Evolutionary conservation across 2,329 filamentous ascomycete genomes (phyloP), one percentile per base, ranked within the genome.

Genomic region (Ophiostoma piceae): DNA sequence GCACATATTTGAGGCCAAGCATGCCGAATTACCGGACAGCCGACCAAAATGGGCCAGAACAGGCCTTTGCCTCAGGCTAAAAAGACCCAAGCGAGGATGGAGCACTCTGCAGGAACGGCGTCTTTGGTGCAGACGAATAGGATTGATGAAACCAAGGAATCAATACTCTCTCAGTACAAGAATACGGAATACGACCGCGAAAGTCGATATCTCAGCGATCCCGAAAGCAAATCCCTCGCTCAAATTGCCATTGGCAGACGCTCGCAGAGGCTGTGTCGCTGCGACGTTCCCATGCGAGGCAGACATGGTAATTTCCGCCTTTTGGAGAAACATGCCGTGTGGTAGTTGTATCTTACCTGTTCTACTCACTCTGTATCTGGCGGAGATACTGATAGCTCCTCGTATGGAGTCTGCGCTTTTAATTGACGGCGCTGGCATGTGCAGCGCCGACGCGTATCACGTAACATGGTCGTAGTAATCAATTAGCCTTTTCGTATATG

Each of bases 41-140:
- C 60, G 60, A 29, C 66, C n/a, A 65, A 65, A 11, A 32, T 32
- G 54, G 51, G 69, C 69, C 43, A 70, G 60, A 66, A 37, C 64
- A n/a, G 22, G 26, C 32, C 29, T 64, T 64, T 64, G 32, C 57
- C 57, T 62, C 32, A 22, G 60, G 60, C 60, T 64, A 64, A 64
- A 62, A 64, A 65, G 8, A 16, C 8, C 3, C n/a, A 65, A 22
- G 35, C 32, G 32, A 65, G 62, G 7, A 65, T 39, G 62, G 62
- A 39, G 62, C 62, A 11, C 26, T 35, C 62, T 65, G 62, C 62
- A 65, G 62, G 62, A 65, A 64, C 60, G 60, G 60, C 57, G 60
- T 32, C 47, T 37, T 39, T 19, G 35, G 19, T 41, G n/a, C 35
- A 65, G 57, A 62, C 57, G 6, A 35, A 62, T 12, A 57, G 22